Base-by-base conservation (phyloP, 2,329 filamentous ascomycete genomes). In the Lachnellula subtilissima region DNA sequence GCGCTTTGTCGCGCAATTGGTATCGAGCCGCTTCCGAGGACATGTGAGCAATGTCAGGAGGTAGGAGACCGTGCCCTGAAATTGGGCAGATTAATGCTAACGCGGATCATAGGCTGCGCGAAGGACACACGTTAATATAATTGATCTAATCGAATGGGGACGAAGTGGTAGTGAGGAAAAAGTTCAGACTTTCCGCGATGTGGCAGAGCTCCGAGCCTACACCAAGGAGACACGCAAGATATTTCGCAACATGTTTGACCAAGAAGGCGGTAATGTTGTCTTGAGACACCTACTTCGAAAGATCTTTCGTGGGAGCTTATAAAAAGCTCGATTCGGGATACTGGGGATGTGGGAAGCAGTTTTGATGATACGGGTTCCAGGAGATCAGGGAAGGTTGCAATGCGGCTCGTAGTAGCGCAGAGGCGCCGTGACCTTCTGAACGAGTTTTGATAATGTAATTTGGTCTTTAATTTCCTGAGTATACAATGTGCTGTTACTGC, bases 131-230 rank as follows among this genome's bases (percentile, higher is more conserved):
- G 57, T 64, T 37, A 62, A 65, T 59, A 61, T 64, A 28, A 52
- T 64, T 60, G 60, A 64, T 52, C 56, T 64, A 22, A 64, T 65
- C 52, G 55, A 63, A 59, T 63, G 50, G 60, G 60, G 61, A 61
- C 54, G 60, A 60, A 61, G 57, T 45, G 47, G 39, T 12, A 63
- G 55, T 53, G 54, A 61, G 57, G 55, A 58, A 46, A 63, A 59
- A 37, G 60, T 63, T 59, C 47, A 56, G 53, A 64, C 57, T 50
- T 64, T 65, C 19, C 43, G 48, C 39, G 42, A 60, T 52, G 48
- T 63, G 23, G 52, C 48, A 62, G 57, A 57, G 55, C 49, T 63
- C 40, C 57, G 52, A 57, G 50, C 40, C 49, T 63, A 62, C 36
- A 61, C 61, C 9, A 59, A 55, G 48, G 47, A 60, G 56, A 60